These are phyloP conservation scores for Phytophthora niederhauseri DNA, from an alignment of 352 stramenopile genomes.

Conservation along the genomic window DNA sequence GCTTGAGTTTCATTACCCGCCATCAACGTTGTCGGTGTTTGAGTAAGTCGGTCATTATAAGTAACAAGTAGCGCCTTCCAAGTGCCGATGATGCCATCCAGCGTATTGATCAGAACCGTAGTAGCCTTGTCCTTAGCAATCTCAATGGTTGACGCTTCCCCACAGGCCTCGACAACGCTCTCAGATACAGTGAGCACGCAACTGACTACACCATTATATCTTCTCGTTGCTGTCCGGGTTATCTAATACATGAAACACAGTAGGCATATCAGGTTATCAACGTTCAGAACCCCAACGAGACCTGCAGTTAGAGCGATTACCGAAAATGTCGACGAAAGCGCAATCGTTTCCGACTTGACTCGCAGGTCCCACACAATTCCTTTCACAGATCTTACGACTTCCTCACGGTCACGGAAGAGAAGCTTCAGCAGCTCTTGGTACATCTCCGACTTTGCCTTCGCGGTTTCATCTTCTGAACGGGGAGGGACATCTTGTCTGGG, in stretches of 20 bases:
- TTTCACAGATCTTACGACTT: slow-evolving; percentile 39
- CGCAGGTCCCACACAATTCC: slow-evolving; percentile 52
- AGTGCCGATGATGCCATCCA: slow-evolving; percentile 50
- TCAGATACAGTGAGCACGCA: slow-evolving; percentile 50
- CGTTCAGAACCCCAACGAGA: slow-evolving; percentile 2
- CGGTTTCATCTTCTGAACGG: slow-evolving; percentile 39
- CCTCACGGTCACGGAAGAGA: slow-evolving; percentile 53
- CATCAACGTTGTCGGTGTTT: slow-evolving; percentile 63
- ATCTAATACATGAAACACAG: slow-evolving; percentile 28
- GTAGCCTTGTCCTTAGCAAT: slow-evolving; percentile 40
- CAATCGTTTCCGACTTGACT: slow-evolving; percentile 27
- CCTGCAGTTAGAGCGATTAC: slow-evolving; percentile 14
- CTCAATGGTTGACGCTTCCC: slow-evolving; percentile 37
- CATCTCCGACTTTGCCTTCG: slow-evolving; percentile 52
- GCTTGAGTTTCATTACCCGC: slow-evolving; percentile 70
- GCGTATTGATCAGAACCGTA: slow-evolving; percentile 35
- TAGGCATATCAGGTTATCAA: slow-evolving; percentile 9
- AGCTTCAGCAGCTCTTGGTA: slow-evolving; percentile 70
- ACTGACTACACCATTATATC: slow-evolving; percentile 18
- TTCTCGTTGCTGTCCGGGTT: slow-evolving; percentile 23
- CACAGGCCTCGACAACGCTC: slow-evolving; percentile 35
- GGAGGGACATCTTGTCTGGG: slow-evolving; percentile 21
- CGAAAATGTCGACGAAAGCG: slow-evolving; percentile 35
- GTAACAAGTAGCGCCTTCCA: slow-evolving; percentile 56
- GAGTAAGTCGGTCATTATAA: slow-evolving; percentile 51